Base-by-base conservation (phyloP, 768 basidiomycete genomes). In the Tricholoma terreum region DNA sequence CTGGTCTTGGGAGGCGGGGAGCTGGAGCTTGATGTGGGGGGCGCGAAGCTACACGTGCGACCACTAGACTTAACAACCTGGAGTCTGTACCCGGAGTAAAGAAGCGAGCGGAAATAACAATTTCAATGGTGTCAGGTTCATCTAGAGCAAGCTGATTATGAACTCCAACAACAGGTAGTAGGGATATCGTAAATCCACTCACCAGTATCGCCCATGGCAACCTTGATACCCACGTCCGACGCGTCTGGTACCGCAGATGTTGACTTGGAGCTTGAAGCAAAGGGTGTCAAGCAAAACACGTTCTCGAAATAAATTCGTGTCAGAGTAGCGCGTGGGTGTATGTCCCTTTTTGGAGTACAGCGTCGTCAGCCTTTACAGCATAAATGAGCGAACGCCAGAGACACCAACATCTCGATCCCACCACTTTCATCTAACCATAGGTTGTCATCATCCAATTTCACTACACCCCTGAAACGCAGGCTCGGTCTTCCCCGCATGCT, bases 401-500 rank as follows among this genome's bases (percentile, higher is more conserved):
- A 19, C 43, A 68, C 71, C 38, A 56, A 73, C 70, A 77, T 65
- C 57, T 72, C 66, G 9, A 81, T 80, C 51, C 69, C 83, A 14
- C 80, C 83, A 35, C 75, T 75, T 45, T 80, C 77, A 67, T 91
- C 89, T 58, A 84, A 67, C 72, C 81, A 86, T 0, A 89, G 66
- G 11, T 61, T 57, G 15, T 50, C 52, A 52, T 86, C 81, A 35
- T 74, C 67, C 36, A 89, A 68, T 27, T 73, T 75, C 15, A 81
- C 77, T 0, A 77, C 75, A 2, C 83, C 86, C 50, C 83, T 73
- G 57, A 88, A 79, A 34, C 82, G 77, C 17, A 92, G 70, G 22
- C 80, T 80, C 1, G 85, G 86, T 17, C 87, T 71, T 15, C 88
- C 86, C 36, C 89, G 88, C 88, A 92, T 90, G 69, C 84, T 89